A percentile compares a stretch with the other conserved stretches of the same genome.
These are phyloP conservation scores for Penicillium frequentans DNA, from an alignment of 2,329 filamentous ascomycete species.

Conservation along the genomic window DNA sequence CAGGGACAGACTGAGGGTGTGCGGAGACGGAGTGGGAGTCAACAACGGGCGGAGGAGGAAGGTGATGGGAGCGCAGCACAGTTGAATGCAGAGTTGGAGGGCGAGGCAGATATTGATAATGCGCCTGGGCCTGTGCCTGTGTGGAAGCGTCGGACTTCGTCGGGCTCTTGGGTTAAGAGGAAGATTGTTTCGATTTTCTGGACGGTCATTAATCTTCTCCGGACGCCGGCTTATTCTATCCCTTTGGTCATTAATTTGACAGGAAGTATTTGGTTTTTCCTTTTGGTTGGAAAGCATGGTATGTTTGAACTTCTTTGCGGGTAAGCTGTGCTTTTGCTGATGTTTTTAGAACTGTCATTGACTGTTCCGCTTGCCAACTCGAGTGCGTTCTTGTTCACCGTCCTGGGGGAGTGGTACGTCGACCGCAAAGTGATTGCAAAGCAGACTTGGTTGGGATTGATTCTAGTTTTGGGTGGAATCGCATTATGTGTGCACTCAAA, in stretches of 20 bases:
- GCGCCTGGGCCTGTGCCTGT: slow-evolving; percentile 28
- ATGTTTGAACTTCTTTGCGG: slow-evolving; percentile 37
- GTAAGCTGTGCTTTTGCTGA: neutral
- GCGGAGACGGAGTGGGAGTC: slow-evolving; percentile 16
- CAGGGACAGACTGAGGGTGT: slow-evolving; percentile 1
- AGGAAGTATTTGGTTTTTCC: slow-evolving; percentile 93
- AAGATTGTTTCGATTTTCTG: slow-evolving; percentile 68
- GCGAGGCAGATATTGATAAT: slow-evolving; percentile 14
- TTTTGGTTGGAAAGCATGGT: slow-evolving; percentile 91
- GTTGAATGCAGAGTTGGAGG: slow-evolving; percentile 23
- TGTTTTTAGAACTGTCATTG: slow-evolving; percentile 72
- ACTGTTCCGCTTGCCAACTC: slow-evolving; percentile 96
- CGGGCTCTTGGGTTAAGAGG: slow-evolving; percentile 58
- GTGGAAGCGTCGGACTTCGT: slow-evolving; percentile 23
- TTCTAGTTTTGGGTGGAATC: slow-evolving; percentile 75
- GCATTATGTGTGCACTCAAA: slow-evolving; percentile 72
- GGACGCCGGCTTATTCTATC: slow-evolving; percentile 79
- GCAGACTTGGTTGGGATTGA: slow-evolving; percentile 83
- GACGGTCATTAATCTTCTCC: slow-evolving; percentile 73
- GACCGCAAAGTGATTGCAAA: slow-evolving; percentile 86
- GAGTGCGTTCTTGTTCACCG: slow-evolving; percentile 91
- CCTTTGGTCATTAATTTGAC: slow-evolving; percentile 86
- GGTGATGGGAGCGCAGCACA: slow-evolving; percentile 33
- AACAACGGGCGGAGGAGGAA: slow-evolving; percentile 4
- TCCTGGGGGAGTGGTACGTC: slow-evolving; percentile 91